Evolutionary conservation across 2,329 filamentous ascomycete species (phyloP).

Genomic region (Hypoxylon sp.): DNA sequence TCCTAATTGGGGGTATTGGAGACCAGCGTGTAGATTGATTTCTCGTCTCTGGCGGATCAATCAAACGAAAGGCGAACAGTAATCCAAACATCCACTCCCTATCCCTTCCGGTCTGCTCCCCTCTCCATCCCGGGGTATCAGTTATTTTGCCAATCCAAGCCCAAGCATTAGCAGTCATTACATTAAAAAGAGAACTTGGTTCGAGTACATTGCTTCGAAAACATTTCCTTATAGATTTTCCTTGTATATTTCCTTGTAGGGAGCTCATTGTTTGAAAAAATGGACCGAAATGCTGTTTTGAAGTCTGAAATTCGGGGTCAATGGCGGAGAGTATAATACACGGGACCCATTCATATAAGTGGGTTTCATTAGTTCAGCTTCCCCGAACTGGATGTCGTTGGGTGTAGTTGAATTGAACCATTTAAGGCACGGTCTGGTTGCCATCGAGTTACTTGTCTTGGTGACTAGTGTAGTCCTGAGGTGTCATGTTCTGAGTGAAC

Average conservation of each 20-base stretch:
- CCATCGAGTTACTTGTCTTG: conserved; percentile 38
- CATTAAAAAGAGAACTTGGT: conserved; percentile 43
- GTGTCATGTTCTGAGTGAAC: conserved; percentile 62
- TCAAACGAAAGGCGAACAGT: conserved; percentile 34
- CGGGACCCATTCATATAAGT: conserved; percentile 19
- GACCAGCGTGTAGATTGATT: conserved; percentile 25
- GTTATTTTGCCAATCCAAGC: conserved; percentile 43
- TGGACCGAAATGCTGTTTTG: conserved; percentile 21
- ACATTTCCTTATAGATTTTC: conserved; percentile 14
- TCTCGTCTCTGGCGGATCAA: conserved; percentile 25
- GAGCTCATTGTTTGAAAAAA: conserved; percentile 13
- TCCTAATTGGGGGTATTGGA: conserved; percentile 32
- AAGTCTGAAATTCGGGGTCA: conserved; percentile 34
- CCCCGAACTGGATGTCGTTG: background rate
- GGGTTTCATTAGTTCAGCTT: conserved; percentile 14
- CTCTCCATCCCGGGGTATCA: conserved; percentile 46
- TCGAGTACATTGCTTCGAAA: conserved; percentile 28
- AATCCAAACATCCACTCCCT: conserved; percentile 30
- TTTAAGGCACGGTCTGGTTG: background rate
- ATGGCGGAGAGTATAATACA: conserved; percentile 45
- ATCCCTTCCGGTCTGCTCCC: conserved; percentile 37
- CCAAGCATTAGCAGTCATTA: conserved; percentile 50
- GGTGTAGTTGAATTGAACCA: background rate
- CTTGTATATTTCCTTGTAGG: conserved; percentile 27
- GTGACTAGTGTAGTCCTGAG: conserved; percentile 56